phyloP scores from a whole-genome alignment of 2,329 filamentous ascomycete genomes.

The Penicillium sp. region DNA sequence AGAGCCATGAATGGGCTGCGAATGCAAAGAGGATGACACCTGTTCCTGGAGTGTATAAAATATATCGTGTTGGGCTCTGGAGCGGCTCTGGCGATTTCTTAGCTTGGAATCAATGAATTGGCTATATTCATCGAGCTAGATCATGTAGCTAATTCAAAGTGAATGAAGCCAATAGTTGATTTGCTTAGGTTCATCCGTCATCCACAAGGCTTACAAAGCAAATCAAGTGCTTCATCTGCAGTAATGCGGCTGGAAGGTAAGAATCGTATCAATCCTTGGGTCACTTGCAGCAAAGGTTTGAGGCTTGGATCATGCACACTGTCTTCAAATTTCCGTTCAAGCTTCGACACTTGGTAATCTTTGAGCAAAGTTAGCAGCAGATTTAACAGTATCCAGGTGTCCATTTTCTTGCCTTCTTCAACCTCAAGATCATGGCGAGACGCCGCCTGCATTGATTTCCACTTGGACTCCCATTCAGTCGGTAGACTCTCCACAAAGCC shows the following conservation, averaged over 20 bases:
- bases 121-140: too few species aligned
- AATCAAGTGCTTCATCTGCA: constrained; percentile 18
- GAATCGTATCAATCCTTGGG: constrained; percentile 23
- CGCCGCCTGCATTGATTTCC: constrained; percentile 12
- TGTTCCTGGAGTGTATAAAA: too few species aligned
- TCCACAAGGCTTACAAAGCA: constrained; percentile 2
- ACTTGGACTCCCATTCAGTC: constrained; percentile 20
- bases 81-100: too few species aligned
- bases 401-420: constrained; percentile 5
- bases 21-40: too few species aligned
- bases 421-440: constrained; percentile 6
- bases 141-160: too few species aligned
- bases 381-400: constrained; percentile 1
- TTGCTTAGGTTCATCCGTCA: background rate
- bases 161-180: too few species aligned
- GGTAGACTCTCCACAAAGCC: constrained; percentile 20
- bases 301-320: constrained; percentile 13
- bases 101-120: too few species aligned
- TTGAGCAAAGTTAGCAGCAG: constrained; percentile 11
- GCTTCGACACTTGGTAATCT: constrained; percentile 10
- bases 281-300: constrained; percentile 17
- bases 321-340: constrained; percentile 18
- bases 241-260: constrained; percentile 21
- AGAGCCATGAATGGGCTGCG: too few species aligned
- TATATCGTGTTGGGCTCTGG: too few species aligned